These are phyloP conservation scores for Eucalyptus shirleyi DNA, from an alignment of 345 rosid species.

Conservation along the genomic window DNA sequence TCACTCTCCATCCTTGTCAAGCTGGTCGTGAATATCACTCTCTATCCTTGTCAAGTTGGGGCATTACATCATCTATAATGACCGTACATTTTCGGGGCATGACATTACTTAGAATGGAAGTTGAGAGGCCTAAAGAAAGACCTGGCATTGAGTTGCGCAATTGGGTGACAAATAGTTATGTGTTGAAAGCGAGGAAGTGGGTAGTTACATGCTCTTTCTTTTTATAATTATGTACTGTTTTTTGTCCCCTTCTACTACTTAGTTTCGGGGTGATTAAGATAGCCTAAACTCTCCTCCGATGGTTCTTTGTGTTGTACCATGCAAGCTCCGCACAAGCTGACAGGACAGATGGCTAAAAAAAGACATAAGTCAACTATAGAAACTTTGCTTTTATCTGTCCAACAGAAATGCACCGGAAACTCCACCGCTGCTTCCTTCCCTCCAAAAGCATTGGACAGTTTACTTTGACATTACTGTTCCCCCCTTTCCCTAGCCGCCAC, in stretches of 20 bases:
- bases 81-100: not conserved
- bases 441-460: not conserved
- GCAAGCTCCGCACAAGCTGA: not conserved
- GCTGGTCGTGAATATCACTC: rapidly evolving
- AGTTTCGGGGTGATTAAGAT: not conserved
- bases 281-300: not conserved
- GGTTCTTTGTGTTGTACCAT: not conserved
- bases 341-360: not conserved
- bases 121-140: not conserved
- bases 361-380: not conserved
- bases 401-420: not conserved
- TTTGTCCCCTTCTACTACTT: not conserved
- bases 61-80: not conserved
- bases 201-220: not conserved
- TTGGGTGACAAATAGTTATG: not conserved
- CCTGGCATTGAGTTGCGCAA: not conserved
- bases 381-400: not conserved
- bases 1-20: not conserved
- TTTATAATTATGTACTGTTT: not conserved
- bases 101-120: not conserved
- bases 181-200: not conserved
- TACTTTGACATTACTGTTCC: no score
- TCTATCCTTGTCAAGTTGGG: rapidly evolving
- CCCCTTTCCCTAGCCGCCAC: no score
- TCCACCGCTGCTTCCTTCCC: not conserved